Evolutionary conservation across 371 early-diverging fungal species (phyloP), one percentile per base, ranked within the genome.

Genomic region (Rhizopus delemar): DNA sequence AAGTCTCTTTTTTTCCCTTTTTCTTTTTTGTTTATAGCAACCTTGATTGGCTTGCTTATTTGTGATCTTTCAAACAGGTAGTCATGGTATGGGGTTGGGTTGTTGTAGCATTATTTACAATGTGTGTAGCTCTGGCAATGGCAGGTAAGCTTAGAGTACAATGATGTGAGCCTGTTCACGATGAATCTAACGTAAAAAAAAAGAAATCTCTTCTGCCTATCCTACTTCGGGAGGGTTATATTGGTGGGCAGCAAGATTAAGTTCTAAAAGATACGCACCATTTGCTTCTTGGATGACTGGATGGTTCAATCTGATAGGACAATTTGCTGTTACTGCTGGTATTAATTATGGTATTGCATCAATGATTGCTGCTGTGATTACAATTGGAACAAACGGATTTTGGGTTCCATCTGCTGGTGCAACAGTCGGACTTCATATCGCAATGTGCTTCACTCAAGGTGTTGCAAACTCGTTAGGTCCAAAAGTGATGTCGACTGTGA

Each of bases 201-300:
- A 36, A 75, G 90, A 89, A 73, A 89, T 87, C 54, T 85, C 86
- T 52, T 78, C 79, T 22, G 78, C 88, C 6, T 87, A 77, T 61
- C 88, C 88, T 32, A 86, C 87, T 31, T 73, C 80, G n/a, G 90
- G 90, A 34, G 86, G 86, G 7, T 73, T 87, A 38, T 87, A 89
- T 65, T 88, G 75, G 73, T 87, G 83, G 82, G 74, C 85, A 15
- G 81, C 81, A n/a, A 59, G 62, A 13, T 53, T 75, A 48, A 68
- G 68, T 49, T 54, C 65, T 5, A 66, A 52, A 36, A 54, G 45
- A 57, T 69, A 66, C 41, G 70, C 67, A 22, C 75, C 75, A 4
- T 66, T 65, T 57, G 67, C 72, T 22, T 72, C 73, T 12, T 75
- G 75, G 75, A 70, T 75, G 59, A 75, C 73, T 8, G 75, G 75